Evolutionary conservation across 352 stramenopile genomes (phyloP), one percentile per base, ranked within the genome.

Genomic region (Lagenidium sp.): DNA sequence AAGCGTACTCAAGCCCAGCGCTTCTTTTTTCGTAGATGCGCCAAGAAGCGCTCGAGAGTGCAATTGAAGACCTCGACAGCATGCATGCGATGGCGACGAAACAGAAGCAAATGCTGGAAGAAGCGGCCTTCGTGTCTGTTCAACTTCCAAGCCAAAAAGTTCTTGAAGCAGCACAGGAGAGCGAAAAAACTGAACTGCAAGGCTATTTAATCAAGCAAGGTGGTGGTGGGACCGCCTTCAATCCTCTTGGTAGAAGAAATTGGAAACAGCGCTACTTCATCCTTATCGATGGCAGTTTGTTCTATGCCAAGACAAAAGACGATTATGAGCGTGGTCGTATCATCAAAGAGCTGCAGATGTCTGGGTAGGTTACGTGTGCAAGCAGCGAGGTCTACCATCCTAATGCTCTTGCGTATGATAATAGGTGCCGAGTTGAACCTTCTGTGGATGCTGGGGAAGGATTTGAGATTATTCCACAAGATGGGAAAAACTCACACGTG

Each of bases 191-290:
- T 18, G 61, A 85, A 21, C 47, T 90, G 1, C 76, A 94, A 69
- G 81, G 81, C 0, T 94, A 94, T 41, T 44, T 94, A 18, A 83
- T 94, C 62, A 94, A 94, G 39, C 81, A 94, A 52, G 81, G 81
- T 18, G 79, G 68, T 38, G 81, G 81, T 22, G 72, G 81, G 7
- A 84, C 83, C 34, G 68, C 73, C 7, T 72, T 87, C 19, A 91
- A 88, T 26, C 75, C 75, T 1, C 64, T 94, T 1, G 71, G 78
- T 0, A 54, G 81, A n/a, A 82, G 82, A 39, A 91, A 91, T 54
- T 94, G 81, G 81, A 94, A 94, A 58, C 78, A 91, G 49, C 67
- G 81, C 23, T 94, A 91, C 56, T 94, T 94, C 48, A 86, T 90
- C 51, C 60, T 94, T 21, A 69, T 70, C 20, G 73, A 69, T 2